Evolutionary conservation across 2,329 filamentous ascomycete species (phyloP).

Genomic region (Chaetomiaceae sp.): DNA sequence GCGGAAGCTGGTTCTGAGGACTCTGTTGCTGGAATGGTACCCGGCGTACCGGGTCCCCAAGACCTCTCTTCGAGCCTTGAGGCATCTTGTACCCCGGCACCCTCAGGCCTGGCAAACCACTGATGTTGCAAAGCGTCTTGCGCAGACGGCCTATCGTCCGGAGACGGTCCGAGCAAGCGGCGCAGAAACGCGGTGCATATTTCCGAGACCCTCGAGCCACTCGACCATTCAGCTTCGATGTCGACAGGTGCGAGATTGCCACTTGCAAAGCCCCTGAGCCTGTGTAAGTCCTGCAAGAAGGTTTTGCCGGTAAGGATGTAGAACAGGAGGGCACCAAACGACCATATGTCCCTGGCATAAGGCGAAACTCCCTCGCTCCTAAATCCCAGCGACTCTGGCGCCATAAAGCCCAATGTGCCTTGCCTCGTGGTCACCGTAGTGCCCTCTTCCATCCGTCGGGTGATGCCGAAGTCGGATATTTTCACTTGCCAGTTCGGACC

Average conservation of each 20-base stretch:
- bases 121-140: neutral
- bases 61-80: too few relatives aligned
- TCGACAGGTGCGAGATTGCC: neutral
- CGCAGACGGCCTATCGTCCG: neutral
- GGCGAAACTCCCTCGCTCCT: neutral
- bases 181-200: neutral
- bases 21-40: neutral
- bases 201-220: neutral
- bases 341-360: neutral
- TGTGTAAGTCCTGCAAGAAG: neutral
- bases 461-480: constrained; percentile 3
- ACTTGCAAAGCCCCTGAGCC: neutral
- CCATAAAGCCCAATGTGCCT: neutral
- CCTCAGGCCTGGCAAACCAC: neutral
- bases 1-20: neutral
- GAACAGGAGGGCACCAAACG: neutral
- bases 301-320: neutral
- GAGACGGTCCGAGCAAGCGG: neutral
- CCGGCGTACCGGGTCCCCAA: too few relatives aligned
- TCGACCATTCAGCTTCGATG: too few relatives aligned
- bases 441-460: neutral
- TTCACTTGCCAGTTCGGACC: neutral
- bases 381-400: neutral
- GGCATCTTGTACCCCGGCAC: neutral
- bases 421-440: neutral